Evolutionary conservation across 306 rosid species (phyloP).

Genomic region (Inga leiocalycina): DNA sequence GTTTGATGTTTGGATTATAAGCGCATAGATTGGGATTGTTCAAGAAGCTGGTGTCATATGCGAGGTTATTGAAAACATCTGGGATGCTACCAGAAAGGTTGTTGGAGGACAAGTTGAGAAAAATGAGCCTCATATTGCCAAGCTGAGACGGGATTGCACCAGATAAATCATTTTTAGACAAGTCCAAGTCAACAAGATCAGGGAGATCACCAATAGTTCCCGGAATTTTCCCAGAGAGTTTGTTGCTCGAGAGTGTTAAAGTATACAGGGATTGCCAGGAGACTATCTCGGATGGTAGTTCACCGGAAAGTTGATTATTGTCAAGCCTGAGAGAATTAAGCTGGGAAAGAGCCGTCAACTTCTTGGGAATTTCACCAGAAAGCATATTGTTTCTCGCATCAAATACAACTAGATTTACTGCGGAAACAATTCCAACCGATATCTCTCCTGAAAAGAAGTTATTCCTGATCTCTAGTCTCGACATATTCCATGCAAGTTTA

Average conservation of each 20-base stretch:
- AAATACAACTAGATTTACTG: constrained; percentile 54
- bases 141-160: constrained; percentile 76
- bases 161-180: constrained; percentile 64
- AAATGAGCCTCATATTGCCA: constrained; percentile 51
- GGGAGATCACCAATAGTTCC: constrained; percentile 54
- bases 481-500: constrained; percentile 50
- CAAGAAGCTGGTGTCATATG: constrained; percentile 65
- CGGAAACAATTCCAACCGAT: constrained; percentile 51
- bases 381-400: constrained; percentile 70
- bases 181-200: constrained; percentile 61
- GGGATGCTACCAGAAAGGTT: constrained; percentile 74
- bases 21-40: constrained; percentile 71
- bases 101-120: constrained; percentile 84
- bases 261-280: constrained; percentile 64
- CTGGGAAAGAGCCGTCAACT: constrained; percentile 54
- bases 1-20: constrained; percentile 31
- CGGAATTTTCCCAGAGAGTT: constrained; percentile 69
- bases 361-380: constrained; percentile 65
- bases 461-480: constrained; percentile 66
- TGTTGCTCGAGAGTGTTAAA: constrained; percentile 69
- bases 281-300: constrained; percentile 57
- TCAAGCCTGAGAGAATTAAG: constrained; percentile 57
- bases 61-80: constrained; percentile 57
- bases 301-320: constrained; percentile 72
- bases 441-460: constrained; percentile 73